These are phyloP conservation scores for Citrus australasica DNA, from an alignment of 345 rosid species.

Conservation along the genomic window DNA sequence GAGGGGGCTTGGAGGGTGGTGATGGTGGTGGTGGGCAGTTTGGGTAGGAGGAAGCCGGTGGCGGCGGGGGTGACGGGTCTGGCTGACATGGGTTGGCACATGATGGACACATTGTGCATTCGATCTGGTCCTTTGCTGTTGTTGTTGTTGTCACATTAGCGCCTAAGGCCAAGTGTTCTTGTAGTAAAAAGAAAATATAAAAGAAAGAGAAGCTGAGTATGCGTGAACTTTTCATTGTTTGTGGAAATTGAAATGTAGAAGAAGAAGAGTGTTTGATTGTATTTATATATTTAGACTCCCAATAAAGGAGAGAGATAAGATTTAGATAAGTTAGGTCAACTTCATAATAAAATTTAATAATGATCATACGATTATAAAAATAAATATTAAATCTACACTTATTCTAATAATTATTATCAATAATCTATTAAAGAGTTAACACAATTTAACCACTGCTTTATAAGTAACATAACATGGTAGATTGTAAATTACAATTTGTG, in stretches of 20 bases:
- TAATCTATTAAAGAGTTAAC: no score
- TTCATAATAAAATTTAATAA: no score
- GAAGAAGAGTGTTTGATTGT: no score
- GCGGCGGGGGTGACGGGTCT: conserved; percentile 49
- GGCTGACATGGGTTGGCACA: conserved; percentile 66
- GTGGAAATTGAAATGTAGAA: conserved; percentile 4
- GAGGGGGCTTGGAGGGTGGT: conserved; percentile 55
- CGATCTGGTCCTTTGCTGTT: conserved; percentile 44
- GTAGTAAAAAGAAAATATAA: conserved; percentile 8
- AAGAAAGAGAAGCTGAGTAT: conserved; percentile 4
- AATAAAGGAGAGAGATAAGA: no score
- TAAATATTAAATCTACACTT: no score
- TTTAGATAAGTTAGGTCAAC: no score
- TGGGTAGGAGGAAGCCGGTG: conserved; percentile 32
- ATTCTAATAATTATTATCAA: no score
- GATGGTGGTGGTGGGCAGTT: conserved; percentile 68
- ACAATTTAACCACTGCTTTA: no score
- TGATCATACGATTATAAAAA: rapidly evolving
- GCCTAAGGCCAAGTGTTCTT: conserved; percentile 13
- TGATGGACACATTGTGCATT: conserved; percentile 86
- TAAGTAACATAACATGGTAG: no score
- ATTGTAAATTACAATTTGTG: no score
- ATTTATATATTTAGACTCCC: no score
- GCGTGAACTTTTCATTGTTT: conserved; percentile 30
- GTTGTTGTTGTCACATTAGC: conserved; percentile 11